Base-by-base conservation (phyloP, 225 moss, liverwort and hornwort species). In the Pleurozium schreberi region DNA sequence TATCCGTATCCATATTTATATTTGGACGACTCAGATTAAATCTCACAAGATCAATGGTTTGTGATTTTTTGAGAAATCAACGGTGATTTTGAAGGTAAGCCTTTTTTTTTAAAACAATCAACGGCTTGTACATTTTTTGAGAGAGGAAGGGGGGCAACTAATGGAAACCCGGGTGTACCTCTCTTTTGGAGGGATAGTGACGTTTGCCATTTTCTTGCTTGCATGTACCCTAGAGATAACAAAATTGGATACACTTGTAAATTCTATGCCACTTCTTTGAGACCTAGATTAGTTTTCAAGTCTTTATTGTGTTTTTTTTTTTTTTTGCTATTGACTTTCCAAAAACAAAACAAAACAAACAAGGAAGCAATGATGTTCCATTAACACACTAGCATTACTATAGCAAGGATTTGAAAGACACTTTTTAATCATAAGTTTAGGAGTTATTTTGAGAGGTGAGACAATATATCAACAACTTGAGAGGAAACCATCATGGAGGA, bases 241-340 rank as follows among this genome's bases (percentile, higher is more conserved):
- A 75, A 33, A 75, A 8, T 49, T 49, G 19, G 4, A 0, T 1
- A 1, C 0, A 0, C 2, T 75, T 2, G 0, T 21, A 3, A 47
- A 33, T 19, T 49, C 5, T 50, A 34, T 5, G 1, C 1, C 4
- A 0, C 49, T 75, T 49, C 34, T 0, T 75, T 50, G 8, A 6
- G 5, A 50, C 20, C 2, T 49, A 7, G 8, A 50, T 50, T 50
- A 50, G 12, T 20, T 33, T 8, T 3, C 1, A 0, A 20, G 0
- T 50, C 31, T 50, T 5, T 34, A 21, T 50, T 50, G 50, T 20
- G 1, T 50, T 47, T 2, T 0, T 2, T 75, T 12, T 12, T 75
- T 31, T 11, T 49, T 47, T n/a, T n/a, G n/a, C n/a, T n/a, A n/a
- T n/a, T n/a, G n/a, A n/a, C n/a, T n/a, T n/a, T n/a, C n/a, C 28